Evolutionary conservation across 192 early-diverging fungal species (phyloP).

Genomic region (Coemansia umbellata): DNA sequence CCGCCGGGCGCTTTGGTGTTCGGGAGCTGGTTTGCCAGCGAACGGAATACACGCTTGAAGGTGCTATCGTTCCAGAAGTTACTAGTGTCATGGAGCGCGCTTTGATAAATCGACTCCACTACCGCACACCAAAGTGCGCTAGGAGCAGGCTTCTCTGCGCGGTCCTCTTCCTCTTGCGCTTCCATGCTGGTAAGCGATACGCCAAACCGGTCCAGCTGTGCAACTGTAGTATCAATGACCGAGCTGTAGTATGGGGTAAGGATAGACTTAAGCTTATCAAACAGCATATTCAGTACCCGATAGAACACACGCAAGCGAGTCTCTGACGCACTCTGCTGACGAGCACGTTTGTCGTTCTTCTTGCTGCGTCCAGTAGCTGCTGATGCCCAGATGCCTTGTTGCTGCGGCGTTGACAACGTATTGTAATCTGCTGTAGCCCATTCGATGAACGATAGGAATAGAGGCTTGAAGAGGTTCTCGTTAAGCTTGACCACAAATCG

Average conservation of each 20-base stretch:
- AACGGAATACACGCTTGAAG: constrained; percentile 70
- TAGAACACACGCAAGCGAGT: constrained; percentile 41
- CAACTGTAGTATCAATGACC: constrained; percentile 67
- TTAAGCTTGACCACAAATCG: constrained; percentile 86
- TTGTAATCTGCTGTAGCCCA: constrained; percentile 26
- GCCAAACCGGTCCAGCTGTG: constrained; percentile 53
- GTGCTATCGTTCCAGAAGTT: constrained; percentile 64
- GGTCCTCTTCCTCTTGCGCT: constrained; percentile 40
- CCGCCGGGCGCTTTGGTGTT: constrained; percentile 43
- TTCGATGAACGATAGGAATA: constrained; percentile 79
- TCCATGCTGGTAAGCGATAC: constrained; percentile 26
- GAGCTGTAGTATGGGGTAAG: constrained; percentile 76
- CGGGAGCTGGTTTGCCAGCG: constrained; percentile 73
- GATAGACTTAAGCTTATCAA: constrained; percentile 55
- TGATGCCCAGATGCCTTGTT: background rate
- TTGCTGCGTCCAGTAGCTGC: background rate
- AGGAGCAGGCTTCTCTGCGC: constrained; percentile 37
- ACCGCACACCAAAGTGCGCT: constrained; percentile 71
- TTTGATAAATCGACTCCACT: constrained; percentile 63
- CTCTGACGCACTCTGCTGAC: constrained; percentile 22
- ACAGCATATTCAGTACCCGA: constrained; percentile 31
- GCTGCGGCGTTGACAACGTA: constrained; percentile 1
- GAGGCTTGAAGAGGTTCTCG: constrained; percentile 89
- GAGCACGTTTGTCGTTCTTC: constrained; percentile 27
- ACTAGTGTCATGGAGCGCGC: constrained; percentile 62